Evolutionary conservation across 129 eudicot species (phyloP), one percentile per base, ranked within the genome.

Genomic region (Artemisia argyi): DNA sequence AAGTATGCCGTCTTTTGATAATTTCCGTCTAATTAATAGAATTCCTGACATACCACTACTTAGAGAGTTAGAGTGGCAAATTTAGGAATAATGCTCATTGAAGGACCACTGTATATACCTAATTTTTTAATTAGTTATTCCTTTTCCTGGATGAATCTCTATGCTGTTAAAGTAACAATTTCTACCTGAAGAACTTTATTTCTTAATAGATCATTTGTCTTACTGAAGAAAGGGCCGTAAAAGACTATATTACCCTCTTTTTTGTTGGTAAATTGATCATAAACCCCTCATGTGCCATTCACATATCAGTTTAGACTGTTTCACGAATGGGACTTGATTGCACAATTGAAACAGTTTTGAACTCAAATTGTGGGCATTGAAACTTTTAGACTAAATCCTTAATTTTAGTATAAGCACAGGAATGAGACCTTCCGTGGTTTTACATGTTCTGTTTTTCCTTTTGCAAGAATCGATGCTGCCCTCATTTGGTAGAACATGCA

Each of bases 401-500:
- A 14, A 51, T 51, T 13, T 51, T 5, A 44, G 49, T 68, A 32
- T 30, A 28, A n/a, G 61, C 32, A 28, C n/a, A 55, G 30, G 3
- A 42, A 57, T 3, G 16, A 7, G 58, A 24, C 28, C 26, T 51
- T 50, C 64, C 62, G n/a, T 55, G 55, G 48, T 61, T 74, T 70
- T 47, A 66, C 65, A 66, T 72, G 50, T 60, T 72, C 9, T 74
- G 47, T 20, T 51, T 78, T 39, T 76, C 48, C 26, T 17, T 30
- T 35, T 83, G 78, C 92, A 92, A 96, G 83, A 49, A 90, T 92
- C 30, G 75, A 92, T 5, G 88, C 83, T 5, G 73, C 83, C 59
- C 83, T 92, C 46, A 81, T 88, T 7, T 83, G 87, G 91, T 89
- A 87, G 87, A 89, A 84, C 73, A 52, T 82, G 48, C 83, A 85